These are phyloP conservation scores for Podila epicladia DNA, from an alignment of 192 early-diverging fungal species.

Conservation along the genomic window DNA sequence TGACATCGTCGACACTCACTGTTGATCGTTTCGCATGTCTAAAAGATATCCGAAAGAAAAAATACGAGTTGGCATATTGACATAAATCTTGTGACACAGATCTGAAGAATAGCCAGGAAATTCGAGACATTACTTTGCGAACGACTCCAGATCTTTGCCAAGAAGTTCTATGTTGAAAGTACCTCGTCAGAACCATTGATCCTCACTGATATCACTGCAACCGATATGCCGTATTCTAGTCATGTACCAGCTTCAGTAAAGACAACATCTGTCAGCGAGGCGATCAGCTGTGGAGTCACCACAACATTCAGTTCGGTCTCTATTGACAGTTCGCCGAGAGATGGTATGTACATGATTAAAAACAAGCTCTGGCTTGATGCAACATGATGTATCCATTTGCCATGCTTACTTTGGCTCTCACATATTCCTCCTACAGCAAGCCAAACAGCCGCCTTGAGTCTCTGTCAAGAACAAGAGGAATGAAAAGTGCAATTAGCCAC, in stretches of 20 bases:
- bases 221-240: background rate
- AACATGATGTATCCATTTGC: background rate
- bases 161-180: constrained; percentile 29
- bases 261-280: constrained; percentile 51
- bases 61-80: background rate
- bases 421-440: constrained; percentile 53
- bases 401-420: constrained; percentile 36
- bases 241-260: constrained; percentile 49
- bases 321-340: background rate
- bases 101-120: too few species aligned
- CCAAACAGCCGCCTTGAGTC: constrained; percentile 56
- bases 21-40: constrained; percentile 55
- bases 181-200: too few species aligned
- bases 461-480: constrained; percentile 13
- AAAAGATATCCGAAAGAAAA: background rate
- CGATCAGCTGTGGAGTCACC: constrained; percentile 50
- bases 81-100: too few species aligned
- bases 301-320: constrained; percentile 37
- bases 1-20: constrained; percentile 53
- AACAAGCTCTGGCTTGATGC: background rate
- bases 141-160: constrained; percentile 52
- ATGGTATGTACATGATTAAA: background rate
- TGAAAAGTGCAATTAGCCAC: background rate
- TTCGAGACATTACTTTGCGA: constrained; percentile 37
- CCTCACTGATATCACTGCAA: background rate